Evolutionary conservation across 495 filamentous ascomycete species (phyloP).

Genomic region (Astrothelium subdiscretum): DNA sequence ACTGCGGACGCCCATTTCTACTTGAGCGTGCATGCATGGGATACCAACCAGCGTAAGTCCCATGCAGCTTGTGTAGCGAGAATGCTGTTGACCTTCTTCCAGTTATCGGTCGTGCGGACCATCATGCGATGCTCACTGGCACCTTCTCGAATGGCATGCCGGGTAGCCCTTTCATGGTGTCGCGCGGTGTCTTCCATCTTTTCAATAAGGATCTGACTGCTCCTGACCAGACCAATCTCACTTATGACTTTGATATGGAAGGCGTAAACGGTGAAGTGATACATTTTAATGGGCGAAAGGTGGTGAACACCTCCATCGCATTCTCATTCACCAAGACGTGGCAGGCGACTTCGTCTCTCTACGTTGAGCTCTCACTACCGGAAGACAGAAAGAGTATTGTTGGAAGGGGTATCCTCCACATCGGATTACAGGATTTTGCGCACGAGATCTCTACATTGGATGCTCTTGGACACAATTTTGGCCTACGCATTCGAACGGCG

Average conservation of each 20-base stretch:
- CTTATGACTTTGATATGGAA: slow-evolving; percentile 50
- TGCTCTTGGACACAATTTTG: background rate
- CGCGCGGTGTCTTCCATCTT: slow-evolving; percentile 45
- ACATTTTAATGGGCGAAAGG: slow-evolving; percentile 51
- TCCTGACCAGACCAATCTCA: slow-evolving; percentile 46
- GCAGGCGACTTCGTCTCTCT: slow-evolving; percentile 52
- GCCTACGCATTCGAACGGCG: slow-evolving; percentile 18
- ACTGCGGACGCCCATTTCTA: slow-evolving; percentile 49
- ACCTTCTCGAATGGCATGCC: slow-evolving; percentile 50
- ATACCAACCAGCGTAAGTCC: slow-evolving; percentile 7
- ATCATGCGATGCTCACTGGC: slow-evolving; percentile 46
- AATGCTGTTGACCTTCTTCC: background rate
- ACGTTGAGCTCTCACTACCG: slow-evolving; percentile 36
- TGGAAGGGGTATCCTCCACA: slow-evolving; percentile 49
- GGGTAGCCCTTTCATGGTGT: slow-evolving; percentile 48
- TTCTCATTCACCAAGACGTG: slow-evolving; percentile 43
- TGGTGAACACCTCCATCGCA: slow-evolving; percentile 47
- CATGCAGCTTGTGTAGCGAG: too few relatives aligned
- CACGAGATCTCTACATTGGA: background rate
- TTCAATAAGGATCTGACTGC: slow-evolving; percentile 42
- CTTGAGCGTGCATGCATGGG: slow-evolving; percentile 45
- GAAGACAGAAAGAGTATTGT: slow-evolving; percentile 31
- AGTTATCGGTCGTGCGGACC: slow-evolving; percentile 33
- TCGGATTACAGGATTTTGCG: slow-evolving; percentile 41
- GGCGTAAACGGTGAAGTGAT: slow-evolving; percentile 39